Base-by-base conservation (phyloP, 305 asterid genomes). In the Striga hermonthica region DNA sequence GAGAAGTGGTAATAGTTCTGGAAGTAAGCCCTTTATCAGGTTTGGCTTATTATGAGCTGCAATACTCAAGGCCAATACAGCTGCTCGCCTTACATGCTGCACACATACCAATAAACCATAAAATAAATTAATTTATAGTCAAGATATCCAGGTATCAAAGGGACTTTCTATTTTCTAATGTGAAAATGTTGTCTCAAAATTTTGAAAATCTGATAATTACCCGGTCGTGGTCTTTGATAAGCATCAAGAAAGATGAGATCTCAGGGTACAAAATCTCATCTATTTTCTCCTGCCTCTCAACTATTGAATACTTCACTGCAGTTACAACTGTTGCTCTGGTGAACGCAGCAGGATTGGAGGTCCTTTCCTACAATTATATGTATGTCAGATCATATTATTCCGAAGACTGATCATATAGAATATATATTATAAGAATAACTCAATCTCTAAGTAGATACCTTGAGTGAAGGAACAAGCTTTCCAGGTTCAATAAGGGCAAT, bases 41-140 rank as follows among this genome's bases (percentile, higher is more conserved):
- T 70, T 94, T 67, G 99, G 99, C 80, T 94, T 94, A 76, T 94
- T 85, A 81, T 94, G 99, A 78, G 98, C 99, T 13, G 99, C 98
- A 31, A 97, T 94, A 69, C 86, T 94, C 87, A 91, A 82, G 67
- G 98, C 99, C 85, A 91, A 73, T 57, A 91, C 99, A 72, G 98
- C 95, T 7, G 99, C 98, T 59, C 99, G 98, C 81, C 99, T 86
- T 73, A 91, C 99, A 74, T 94, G 98, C 99, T 91, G 96, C 75
- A 76, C 73, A 77, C 73, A 57, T 43, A 78, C 44, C 72, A 71
- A 69, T 62, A 68, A 64, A 72, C 60, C 52, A 57, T 62, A 59
- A 67, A 53, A 69, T 65, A 67, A 22, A 39, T 52, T 37, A 61
- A 62, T 63, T 54, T 34, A 34, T 13, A 28, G 59, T 31, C 55